phyloP scores from a whole-genome alignment of 2,329 filamentous ascomycete genomes.

The Helotiales sp. region DNA sequence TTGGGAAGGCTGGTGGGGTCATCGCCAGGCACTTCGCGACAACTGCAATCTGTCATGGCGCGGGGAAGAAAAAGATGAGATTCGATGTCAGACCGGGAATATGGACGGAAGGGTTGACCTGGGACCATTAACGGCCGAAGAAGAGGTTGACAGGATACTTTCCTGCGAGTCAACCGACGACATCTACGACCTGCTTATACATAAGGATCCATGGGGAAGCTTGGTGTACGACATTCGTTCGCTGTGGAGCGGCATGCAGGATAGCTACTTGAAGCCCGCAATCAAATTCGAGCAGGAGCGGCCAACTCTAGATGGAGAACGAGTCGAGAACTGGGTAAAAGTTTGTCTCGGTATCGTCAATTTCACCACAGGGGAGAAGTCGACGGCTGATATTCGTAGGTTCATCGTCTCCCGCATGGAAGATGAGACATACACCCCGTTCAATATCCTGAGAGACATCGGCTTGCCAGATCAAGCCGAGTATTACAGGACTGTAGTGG shows the following conservation, averaged over 20 bases:
- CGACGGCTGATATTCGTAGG: background rate
- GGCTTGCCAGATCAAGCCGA: background rate
- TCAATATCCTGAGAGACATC: background rate
- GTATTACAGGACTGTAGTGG: background rate
- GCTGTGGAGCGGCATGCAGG: background rate
- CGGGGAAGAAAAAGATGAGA: too few species aligned
- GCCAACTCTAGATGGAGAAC: background rate
- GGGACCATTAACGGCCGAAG: background rate
- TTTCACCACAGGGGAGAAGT: background rate
- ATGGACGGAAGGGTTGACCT: too few species aligned
- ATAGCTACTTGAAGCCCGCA: background rate
- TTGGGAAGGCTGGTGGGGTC: background rate
- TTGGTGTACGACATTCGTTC: background rate
- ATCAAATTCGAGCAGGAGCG: background rate
- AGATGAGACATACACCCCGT: background rate
- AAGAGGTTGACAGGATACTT: background rate
- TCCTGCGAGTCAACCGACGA: background rate
- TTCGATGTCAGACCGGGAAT: too few species aligned
- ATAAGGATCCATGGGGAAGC: background rate
- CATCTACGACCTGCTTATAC: background rate
- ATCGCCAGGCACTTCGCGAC: background rate
- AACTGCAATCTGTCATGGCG: background rate
- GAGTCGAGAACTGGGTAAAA: background rate
- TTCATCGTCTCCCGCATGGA: background rate
- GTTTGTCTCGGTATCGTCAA: background rate